Evolutionary conservation across 2,329 filamentous ascomycete genomes (phyloP), one percentile per base, ranked within the genome.

Genomic region (Davidsoniella eucalypti): DNA sequence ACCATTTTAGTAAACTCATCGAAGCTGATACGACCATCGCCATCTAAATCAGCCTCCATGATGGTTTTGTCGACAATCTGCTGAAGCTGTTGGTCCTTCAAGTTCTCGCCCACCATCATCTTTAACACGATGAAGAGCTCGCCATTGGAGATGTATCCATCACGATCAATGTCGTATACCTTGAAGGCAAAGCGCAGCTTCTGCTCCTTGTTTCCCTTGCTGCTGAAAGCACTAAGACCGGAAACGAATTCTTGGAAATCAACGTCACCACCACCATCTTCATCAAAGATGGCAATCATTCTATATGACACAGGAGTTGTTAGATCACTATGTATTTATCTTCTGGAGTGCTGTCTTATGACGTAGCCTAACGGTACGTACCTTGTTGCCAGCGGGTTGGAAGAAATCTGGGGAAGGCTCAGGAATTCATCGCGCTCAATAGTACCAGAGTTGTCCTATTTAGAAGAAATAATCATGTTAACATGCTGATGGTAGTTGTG

Each of bases 61-160:
- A 98, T 96, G 54, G 92, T 98, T 79, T 98, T 98, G 72, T 98
- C 92, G 58, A 98, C 92, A 64, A 98, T 98, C 78, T 90, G 92
- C 71, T 98, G 92, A 64, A 98, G 70, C 70, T 98, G 92, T 68
- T 95, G 87, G 66, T 98, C 92, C 75, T 98, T 98, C 61, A 98
- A 71, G 67, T 98, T 98, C 71, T 85, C 95, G 54, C 92, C 92
- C 47, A 98, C 92, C 92, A 98, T 98, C 92, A 98, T 98, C 83
- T 98, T 98, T 61, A 98, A 75, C 61, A 98, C 92, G 61, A 98
- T 96, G 67, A 96, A 98, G 47, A 98, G 77, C 72, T 98, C 92
- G 60, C 92, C 92, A 67, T 98, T 98, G 71, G 86, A 94, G 63
- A 98, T 98, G 69, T 85, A 98, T 21, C 92, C 92, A 66, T 98